Evolutionary conservation across 1,284 basidiomycete genomes (phyloP).

Genomic region (Tilletia setariae): DNA sequence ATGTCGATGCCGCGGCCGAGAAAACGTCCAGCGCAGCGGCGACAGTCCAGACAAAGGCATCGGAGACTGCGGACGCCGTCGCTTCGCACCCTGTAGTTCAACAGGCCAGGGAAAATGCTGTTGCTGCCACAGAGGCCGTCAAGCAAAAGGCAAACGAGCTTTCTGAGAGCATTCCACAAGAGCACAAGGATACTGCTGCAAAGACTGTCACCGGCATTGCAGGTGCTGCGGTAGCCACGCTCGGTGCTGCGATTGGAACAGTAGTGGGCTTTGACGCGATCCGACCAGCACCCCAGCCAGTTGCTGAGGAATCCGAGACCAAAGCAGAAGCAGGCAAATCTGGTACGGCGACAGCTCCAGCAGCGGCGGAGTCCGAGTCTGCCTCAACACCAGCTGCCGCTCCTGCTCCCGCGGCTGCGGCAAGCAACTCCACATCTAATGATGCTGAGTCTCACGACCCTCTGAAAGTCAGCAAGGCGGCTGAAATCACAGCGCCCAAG

Average conservation of each 20-base stretch:
- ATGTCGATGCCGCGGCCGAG: not conserved
- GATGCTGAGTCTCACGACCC: no score
- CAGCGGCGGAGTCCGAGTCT: not conserved
- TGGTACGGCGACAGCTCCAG: not conserved
- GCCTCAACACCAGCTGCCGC: not conserved
- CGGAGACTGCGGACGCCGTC: not conserved
- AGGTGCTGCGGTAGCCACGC: not conserved
- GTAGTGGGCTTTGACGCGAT: conserved; percentile 7
- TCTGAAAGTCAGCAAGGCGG: no score
- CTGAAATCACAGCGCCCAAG: no score
- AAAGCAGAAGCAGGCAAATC: not conserved
- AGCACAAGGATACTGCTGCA: not conserved
- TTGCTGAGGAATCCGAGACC: not conserved
- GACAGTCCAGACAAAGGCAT: not conserved
- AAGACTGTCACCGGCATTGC: not conserved
- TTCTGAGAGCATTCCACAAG: not conserved
- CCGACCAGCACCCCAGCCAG: not conserved
- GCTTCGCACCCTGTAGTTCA: not conserved
- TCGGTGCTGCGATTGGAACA: not conserved
- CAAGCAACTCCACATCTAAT: no score
- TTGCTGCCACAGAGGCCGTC: not conserved
- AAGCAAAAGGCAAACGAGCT: not conserved
- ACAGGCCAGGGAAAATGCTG: conserved; percentile 2
- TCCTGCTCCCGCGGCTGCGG: not conserved
- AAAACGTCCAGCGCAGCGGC: not conserved